Evolutionary conservation across 106 monocot species (phyloP).

Genomic region (Dioscorea zingiberensis): DNA sequence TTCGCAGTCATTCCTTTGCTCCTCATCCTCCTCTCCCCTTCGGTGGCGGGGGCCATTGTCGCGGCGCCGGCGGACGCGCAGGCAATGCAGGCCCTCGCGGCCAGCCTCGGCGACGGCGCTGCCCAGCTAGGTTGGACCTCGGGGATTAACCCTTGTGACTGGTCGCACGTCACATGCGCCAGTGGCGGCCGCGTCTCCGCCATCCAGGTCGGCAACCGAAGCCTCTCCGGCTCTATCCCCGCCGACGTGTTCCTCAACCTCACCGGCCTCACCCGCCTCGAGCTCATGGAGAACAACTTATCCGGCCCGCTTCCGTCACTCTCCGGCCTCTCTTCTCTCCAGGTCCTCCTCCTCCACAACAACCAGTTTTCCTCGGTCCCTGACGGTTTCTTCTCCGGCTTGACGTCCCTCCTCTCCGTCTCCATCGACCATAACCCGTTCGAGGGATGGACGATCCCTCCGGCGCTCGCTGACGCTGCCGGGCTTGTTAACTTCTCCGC

Average conservation of each 20-base stretch:
- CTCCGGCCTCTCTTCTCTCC: conserved; percentile 17
- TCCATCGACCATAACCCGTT: conserved; percentile 42
- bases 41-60: no score
- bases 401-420: conserved; percentile 24
- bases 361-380: conserved; percentile 36
- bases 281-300: conserved; percentile 42
- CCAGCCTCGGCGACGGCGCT: background rate
- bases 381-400: conserved; percentile 32
- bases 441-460: conserved; percentile 22
- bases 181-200: conserved; percentile 32
- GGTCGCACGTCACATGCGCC: conserved; percentile 43
- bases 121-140: background rate
- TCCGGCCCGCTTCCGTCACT: conserved; percentile 39
- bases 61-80: no score
- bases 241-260: conserved; percentile 30
- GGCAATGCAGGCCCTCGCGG: no score
- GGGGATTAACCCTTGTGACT: conserved; percentile 41
- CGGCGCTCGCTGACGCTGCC: conserved; percentile 12
- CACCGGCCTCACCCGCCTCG: conserved; percentile 44
- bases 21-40: no score
- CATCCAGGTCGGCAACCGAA: conserved; percentile 44
- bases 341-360: conserved; percentile 24
- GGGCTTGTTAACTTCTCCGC: conserved; percentile 46
- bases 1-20: no score
- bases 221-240: conserved; percentile 35